These are phyloP conservation scores for Hylodesmum podocarpum DNA, from an alignment of 306 rosid genomes.

Conservation along the genomic window DNA sequence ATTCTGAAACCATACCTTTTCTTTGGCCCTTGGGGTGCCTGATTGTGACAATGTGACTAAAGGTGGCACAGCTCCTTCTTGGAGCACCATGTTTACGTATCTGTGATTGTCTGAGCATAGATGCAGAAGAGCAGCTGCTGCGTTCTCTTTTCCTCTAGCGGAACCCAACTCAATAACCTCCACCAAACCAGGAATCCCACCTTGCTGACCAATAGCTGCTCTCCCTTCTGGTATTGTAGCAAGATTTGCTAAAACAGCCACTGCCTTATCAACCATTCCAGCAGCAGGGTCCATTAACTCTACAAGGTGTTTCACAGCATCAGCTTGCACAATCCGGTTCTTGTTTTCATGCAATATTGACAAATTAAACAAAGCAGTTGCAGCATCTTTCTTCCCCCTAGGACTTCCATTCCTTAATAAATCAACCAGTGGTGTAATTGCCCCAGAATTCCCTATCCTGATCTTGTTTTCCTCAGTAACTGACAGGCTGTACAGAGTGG, in stretches of 20 bases:
- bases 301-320: conserved; percentile 78
- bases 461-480: conserved; percentile 76
- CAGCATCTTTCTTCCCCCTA: conserved; percentile 86
- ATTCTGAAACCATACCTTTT: conserved; percentile 57
- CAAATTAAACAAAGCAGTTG: conserved; percentile 82
- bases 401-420: conserved; percentile 71
- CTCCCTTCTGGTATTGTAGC: conserved; percentile 78
- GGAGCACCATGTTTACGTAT: conserved; percentile 58
- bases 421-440: conserved; percentile 72
- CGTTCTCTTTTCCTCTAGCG: conserved; percentile 81
- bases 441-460: conserved; percentile 78
- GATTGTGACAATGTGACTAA: conserved; percentile 67
- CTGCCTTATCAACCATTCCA: conserved; percentile 89
- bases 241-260: conserved; percentile 82
- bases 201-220: conserved; percentile 51
- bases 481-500: conserved; percentile 79
- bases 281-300: conserved; percentile 86
- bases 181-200: conserved; percentile 74
- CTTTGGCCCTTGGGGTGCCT: conserved; percentile 87
- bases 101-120: conserved; percentile 50
- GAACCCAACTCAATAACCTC: conserved; percentile 90
- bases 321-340: conserved; percentile 74
- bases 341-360: conserved; percentile 76
- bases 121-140: conserved; percentile 78
- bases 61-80: conserved; percentile 87